Evolutionary conservation across 1,284 basidiomycete genomes (phyloP), one percentile per base, ranked within the genome.

Genomic region (Phylloporus gajari): DNA sequence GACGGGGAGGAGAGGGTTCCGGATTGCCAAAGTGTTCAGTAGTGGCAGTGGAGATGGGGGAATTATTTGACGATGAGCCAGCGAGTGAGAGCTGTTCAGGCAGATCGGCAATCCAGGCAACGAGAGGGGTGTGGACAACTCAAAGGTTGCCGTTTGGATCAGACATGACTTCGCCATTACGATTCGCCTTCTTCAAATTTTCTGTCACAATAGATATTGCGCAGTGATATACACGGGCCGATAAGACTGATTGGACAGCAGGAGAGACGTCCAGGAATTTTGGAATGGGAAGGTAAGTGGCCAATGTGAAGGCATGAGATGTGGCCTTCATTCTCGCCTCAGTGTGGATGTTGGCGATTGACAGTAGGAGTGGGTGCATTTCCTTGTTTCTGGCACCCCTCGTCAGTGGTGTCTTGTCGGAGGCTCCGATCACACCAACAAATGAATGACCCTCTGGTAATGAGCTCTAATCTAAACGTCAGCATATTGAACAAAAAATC

Each of bases 301-400:
- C 56, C 3, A 77, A 25, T 9, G 56, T n/a, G 2, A 65, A 76
- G 0, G 58, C 40, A 32, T 76, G 76, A 0, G 68, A 74, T 6
- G 62, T 72, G 0, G 68, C 76, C 12, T 74, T 76, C 72, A 75
- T 76, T 0, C 5, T 21, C 0, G 74, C 35, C 12, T 15, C 7
- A 3, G 71, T 68, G 61, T 77, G 72, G 0, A 76, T 77, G 9
- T 76, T 76, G 4, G 69, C 67, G 1, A 44, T 9, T 0, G 56
- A 77, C 2, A 77, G 59, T 0, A 76, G 38, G 1, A 77, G 7
- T 0, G 25, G 76, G 30, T 77, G 71, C 74, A 76, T 76, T 6
- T 76, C 71, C 17, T 75, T 73, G 11, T 75, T 40, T 0, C 69
- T 51, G 0, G 64, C 21, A 1, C 40, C 35, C 1, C 19, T 51